Conservation (phyloP, 352 stramenopile genomes). For the Pythium oligandrum region DNA sequence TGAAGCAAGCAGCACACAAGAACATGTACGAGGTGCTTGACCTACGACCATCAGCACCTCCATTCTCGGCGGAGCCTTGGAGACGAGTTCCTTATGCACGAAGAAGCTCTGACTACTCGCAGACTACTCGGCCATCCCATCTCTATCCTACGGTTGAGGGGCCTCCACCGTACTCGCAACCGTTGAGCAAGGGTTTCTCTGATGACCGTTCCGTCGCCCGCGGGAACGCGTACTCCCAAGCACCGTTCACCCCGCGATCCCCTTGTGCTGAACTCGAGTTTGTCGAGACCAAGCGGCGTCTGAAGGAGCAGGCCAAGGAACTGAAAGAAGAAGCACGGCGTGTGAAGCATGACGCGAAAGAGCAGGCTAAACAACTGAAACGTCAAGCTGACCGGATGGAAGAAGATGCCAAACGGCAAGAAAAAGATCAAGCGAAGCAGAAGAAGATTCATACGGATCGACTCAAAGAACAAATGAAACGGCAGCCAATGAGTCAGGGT, state of each 20-base stretch:
- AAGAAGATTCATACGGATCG: too few relatives aligned
- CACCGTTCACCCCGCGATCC: too few relatives aligned
- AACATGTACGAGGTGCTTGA: constrained; percentile 42
- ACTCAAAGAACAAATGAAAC: constrained; percentile 1
- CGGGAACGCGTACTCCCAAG: too few relatives aligned
- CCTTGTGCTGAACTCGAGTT: constrained; percentile 9
- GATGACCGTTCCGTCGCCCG: too few relatives aligned
- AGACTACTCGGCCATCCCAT: constrained; percentile 3
- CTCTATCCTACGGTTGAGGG: constrained; percentile 1
- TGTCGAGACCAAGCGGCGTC: constrained; percentile 10
- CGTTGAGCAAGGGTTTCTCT: too few relatives aligned
- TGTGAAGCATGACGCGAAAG: background rate
- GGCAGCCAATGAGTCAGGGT: too few relatives aligned
- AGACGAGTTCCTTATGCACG: background rate
- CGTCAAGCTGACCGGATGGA: constrained; percentile 2
- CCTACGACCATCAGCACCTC: constrained; percentile 41
- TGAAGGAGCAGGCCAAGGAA: constrained; percentile 19
- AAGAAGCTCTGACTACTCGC: constrained; percentile 3
- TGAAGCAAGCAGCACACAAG: constrained; percentile 35
- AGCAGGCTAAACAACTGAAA: constrained; percentile 9
- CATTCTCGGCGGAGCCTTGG: constrained; percentile 17
- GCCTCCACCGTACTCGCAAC: too few relatives aligned
- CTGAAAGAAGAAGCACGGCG: constrained; percentile 9
- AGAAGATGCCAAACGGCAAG: background rate
- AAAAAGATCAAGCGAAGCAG: constrained; percentile 8